A percentile compares a stretch with the other conserved stretches of the same genome.
Conservation (phyloP, 768 basidiomycete genomes). For the Mrakia frigida region DNA sequence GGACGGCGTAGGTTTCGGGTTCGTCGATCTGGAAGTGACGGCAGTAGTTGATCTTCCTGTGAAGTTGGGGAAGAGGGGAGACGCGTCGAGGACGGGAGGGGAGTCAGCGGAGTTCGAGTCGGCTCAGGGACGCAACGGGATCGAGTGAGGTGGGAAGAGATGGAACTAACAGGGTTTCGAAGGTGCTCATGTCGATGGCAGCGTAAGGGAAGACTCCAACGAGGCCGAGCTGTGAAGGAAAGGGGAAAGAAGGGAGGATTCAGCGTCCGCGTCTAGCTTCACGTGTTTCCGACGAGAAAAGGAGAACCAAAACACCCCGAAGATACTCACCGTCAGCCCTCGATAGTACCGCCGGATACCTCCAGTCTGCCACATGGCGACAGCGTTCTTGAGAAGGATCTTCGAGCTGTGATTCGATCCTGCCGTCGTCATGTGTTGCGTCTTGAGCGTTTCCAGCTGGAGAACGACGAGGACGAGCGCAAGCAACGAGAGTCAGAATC, state of each 20-base stretch:
- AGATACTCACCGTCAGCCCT: constrained; percentile 70
- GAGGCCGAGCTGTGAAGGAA: constrained; percentile 67
- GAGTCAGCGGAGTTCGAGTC: not conserved
- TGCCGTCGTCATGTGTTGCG: constrained; percentile 93
- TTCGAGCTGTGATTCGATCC: constrained; percentile 44
- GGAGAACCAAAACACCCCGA: too few species aligned
- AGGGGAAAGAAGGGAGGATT: not conserved
- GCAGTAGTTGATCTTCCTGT: constrained; percentile 70
- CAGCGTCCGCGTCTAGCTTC: not conserved
- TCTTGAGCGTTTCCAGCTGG: constrained; percentile 81
- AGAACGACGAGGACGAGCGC: constrained; percentile 2
- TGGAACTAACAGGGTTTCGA: constrained; percentile 64
- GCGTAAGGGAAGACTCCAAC: constrained; percentile 88
- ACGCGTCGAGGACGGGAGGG: too few species aligned
- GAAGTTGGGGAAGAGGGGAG: not conserved
- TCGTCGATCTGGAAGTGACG: constrained; percentile 82
- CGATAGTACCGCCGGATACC: constrained; percentile 82
- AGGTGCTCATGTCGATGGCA: constrained; percentile 87
- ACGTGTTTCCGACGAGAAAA: not conserved
- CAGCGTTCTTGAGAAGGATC: constrained; percentile 57
- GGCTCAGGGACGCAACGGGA: not conserved
- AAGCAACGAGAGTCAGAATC: too few species aligned
- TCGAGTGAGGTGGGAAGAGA: not conserved
- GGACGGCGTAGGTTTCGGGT: constrained; percentile 75
- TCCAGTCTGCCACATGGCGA: constrained; percentile 70